Percentiles rank a stretch among this genome's conserved stretches.
Conservation (phyloP, 768 basidiomycete species). For the Russula sp. region DNA sequence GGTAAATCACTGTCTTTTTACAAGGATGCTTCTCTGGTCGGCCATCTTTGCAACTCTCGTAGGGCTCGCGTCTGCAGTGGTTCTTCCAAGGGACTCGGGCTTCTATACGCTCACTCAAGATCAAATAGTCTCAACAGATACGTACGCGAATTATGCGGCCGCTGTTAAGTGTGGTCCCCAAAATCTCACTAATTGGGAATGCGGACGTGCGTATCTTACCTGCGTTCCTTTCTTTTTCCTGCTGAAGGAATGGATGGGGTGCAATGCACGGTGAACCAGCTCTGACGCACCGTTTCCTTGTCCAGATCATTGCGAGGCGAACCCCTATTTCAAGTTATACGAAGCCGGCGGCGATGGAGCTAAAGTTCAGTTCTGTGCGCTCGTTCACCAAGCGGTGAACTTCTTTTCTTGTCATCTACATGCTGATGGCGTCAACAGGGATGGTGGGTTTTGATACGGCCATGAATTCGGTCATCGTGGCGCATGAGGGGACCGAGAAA, state of each 20-base stretch:
- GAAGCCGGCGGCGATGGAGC: neutral
- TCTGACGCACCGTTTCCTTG: neutral
- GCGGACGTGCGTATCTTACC: neutral
- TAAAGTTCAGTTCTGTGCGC: neutral
- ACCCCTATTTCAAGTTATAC: neutral
- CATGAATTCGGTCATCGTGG: constrained; percentile 51
- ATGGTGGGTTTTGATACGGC: constrained; percentile 54
- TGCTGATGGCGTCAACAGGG: constrained; percentile 2
- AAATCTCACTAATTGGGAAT: neutral
- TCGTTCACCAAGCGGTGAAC: neutral
- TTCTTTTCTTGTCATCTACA: neutral
- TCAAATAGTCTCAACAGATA: constrained; percentile 42
- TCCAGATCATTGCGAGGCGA: constrained; percentile 4
- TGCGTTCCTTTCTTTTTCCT: too few relatives aligned
- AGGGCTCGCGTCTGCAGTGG: neutral
- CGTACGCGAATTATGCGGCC: constrained; percentile 15
- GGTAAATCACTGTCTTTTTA: neutral
- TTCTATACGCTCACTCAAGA: constrained; percentile 8
- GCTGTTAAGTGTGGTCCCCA: neutral
- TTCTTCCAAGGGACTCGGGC: neutral
- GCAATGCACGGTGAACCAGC: neutral
- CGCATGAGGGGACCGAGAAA: constrained; percentile 57
- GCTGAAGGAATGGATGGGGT: neutral
- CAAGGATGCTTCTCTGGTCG: neutral
- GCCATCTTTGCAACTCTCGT: neutral